Evolutionary conservation across 2,329 filamentous ascomycete genomes (phyloP).

Genomic region (Penicillium sp.): DNA sequence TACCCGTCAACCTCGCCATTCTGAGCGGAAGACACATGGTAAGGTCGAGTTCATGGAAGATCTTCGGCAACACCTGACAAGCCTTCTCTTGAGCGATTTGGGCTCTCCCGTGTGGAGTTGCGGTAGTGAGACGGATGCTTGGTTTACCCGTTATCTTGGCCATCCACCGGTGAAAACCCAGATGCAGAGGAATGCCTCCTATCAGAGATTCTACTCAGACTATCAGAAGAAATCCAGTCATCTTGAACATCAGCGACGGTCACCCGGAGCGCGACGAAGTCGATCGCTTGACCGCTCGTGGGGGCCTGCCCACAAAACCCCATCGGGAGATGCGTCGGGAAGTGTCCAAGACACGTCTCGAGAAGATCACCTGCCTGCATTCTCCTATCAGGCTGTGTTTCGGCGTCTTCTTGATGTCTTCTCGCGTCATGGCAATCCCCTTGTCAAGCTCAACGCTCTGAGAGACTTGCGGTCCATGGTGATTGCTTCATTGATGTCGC

Average conservation of each 20-base stretch:
- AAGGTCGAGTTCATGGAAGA: conserved; percentile 74
- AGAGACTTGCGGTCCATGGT: conserved; percentile 79
- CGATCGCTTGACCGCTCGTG: conserved; percentile 28
- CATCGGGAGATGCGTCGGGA: conserved; percentile 17
- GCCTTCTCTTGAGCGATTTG: conserved; percentile 80
- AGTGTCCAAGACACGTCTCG: conserved; percentile 5
- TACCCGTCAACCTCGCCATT: conserved; percentile 27
- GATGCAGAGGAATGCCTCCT: conserved; percentile 35
- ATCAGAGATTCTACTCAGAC: conserved; percentile 35
- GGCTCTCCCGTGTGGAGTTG: conserved; percentile 78
- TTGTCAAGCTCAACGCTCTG: conserved; percentile 74
- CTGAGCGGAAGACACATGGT: conserved; percentile 50
- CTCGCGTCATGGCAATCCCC: conserved; percentile 81
- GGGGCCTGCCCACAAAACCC: conserved; percentile 3
- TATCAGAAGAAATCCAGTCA: conserved; percentile 29
- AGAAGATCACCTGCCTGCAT: conserved; percentile 40
- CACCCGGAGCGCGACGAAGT: conserved; percentile 26
- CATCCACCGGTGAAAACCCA: conserved; percentile 41
- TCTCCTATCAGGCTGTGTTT: conserved; percentile 77
- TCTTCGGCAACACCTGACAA: conserved; percentile 72
- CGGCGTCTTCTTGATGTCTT: conserved; percentile 76
- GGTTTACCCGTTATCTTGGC: conserved; percentile 59
- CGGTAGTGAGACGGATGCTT: conserved; percentile 87
- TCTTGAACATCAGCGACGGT: conserved; percentile 18
- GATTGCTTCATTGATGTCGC: conserved; percentile 61